Evolutionary conservation across 306 rosid genomes (phyloP).

Genomic region (Mimosa bimucronata): DNA sequence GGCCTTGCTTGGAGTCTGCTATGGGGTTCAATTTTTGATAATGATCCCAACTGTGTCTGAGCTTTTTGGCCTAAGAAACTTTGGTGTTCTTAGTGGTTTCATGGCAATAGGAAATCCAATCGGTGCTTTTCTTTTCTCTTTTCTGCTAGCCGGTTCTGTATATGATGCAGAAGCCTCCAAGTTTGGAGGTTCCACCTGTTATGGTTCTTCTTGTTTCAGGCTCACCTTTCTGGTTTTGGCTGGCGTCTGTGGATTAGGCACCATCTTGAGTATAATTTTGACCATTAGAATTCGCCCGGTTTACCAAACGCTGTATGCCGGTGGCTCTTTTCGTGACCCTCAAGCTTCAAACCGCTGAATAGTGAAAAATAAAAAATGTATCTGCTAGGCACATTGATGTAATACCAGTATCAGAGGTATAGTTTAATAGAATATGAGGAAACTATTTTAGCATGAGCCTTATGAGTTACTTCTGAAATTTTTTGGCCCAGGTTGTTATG

Average conservation of each 20-base stretch:
- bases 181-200: constrained; percentile 71
- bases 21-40: constrained; percentile 44
- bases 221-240: constrained; percentile 74
- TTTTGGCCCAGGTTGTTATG: constrained; percentile 2
- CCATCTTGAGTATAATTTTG: constrained; percentile 66
- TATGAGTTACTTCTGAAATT: constrained; percentile 27
- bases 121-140: constrained; percentile 73
- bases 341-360: constrained; percentile 8
- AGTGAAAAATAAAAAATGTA: not conserved
- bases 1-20: constrained; percentile 40
- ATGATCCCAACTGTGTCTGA: constrained; percentile 65
- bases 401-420: constrained; percentile 4
- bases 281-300: constrained; percentile 65
- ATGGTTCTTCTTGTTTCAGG: constrained; percentile 78
- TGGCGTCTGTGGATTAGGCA: constrained; percentile 63
- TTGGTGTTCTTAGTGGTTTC: constrained; percentile 56
- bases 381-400: constrained; percentile 34
- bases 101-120: constrained; percentile 61
- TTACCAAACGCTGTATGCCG: constrained; percentile 9
- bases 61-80: constrained; percentile 62
- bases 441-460: constrained; percentile 24
- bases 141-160: constrained; percentile 50
- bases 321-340: constrained; percentile 8
- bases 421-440: not conserved
- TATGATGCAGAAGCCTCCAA: constrained; percentile 69